These are phyloP conservation scores for Russula vinacea DNA, from an alignment of 768 basidiomycete genomes.

Conservation along the genomic window DNA sequence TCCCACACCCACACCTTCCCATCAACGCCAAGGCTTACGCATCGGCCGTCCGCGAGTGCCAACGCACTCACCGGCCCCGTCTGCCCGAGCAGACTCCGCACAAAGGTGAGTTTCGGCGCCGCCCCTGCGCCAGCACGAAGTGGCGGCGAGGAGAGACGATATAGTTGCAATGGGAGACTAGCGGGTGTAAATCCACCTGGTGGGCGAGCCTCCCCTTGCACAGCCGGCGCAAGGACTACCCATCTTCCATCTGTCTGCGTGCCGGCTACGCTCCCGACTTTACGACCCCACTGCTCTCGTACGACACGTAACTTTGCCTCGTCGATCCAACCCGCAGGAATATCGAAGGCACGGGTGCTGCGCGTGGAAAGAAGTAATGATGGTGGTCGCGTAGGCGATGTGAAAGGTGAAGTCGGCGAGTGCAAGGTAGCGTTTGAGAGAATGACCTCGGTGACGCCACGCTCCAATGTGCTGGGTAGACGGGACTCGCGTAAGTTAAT, in stretches of 20 bases:
- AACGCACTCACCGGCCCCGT: constrained; percentile 62
- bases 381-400: constrained; percentile 39
- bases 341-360: constrained; percentile 64
- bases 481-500: constrained; percentile 69
- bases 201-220: constrained; percentile 17
- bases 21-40: constrained; percentile 68
- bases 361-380: constrained; percentile 51
- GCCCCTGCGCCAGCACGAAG: constrained; percentile 46
- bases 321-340: constrained; percentile 71
- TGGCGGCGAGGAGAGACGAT: constrained; percentile 64
- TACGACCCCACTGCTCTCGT: constrained; percentile 77
- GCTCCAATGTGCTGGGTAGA: constrained; percentile 80
- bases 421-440: constrained; percentile 42
- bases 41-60: constrained; percentile 76
- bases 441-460: constrained; percentile 70
- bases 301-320: constrained; percentile 56
- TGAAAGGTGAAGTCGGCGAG: constrained; percentile 17
- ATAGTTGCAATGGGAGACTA: constrained; percentile 60
- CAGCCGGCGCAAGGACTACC: constrained; percentile 68
- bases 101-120: constrained; percentile 63
- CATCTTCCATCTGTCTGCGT: constrained; percentile 84
- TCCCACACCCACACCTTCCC: constrained; percentile 87
- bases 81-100: constrained; percentile 70
- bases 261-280: constrained; percentile 64
- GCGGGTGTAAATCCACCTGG: constrained; percentile 36